Percentiles rank a stretch among this genome's conserved stretches.
phyloP scores from a whole-genome alignment of 805 yeast species.

The Pichia pseudocactophila region DNA sequence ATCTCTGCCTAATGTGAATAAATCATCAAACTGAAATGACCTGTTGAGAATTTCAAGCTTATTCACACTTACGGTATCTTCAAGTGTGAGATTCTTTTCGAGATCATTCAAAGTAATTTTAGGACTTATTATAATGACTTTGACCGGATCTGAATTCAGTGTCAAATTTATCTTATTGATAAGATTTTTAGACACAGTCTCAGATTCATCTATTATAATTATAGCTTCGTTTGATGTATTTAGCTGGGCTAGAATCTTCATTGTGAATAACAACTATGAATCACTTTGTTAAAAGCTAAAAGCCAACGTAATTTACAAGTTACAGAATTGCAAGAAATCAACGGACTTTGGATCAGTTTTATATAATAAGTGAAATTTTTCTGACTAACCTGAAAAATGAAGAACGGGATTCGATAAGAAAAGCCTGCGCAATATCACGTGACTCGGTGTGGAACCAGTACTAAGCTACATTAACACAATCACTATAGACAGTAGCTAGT shows the following conservation, averaged over 20 bases:
- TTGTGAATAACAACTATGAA: background rate
- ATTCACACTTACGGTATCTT: background rate
- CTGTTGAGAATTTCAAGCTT: conserved; percentile 16
- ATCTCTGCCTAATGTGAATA: conserved; percentile 50
- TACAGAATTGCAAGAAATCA: too few relatives aligned
- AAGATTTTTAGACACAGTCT: conserved; percentile 7
- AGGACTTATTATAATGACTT: conserved; percentile 6
- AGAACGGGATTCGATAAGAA: background rate
- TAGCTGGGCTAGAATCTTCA: conserved; percentile 9
- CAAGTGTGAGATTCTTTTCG: background rate
- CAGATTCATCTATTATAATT: conserved; percentile 5
- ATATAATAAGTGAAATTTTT: too few relatives aligned
- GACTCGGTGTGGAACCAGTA: background rate
- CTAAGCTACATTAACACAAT: too few relatives aligned
- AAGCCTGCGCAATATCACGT: background rate
- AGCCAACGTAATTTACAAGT: too few relatives aligned
- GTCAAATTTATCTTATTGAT: conserved; percentile 5
- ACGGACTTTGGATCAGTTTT: background rate
- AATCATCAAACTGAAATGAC: conserved; percentile 33
- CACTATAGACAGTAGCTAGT: too few relatives aligned
- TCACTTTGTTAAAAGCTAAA: background rate
- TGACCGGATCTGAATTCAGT: conserved; percentile 3
- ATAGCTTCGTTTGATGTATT: conserved; percentile 5
- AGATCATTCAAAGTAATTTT: background rate
- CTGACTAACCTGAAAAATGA: background rate